A percentile compares a stretch with the other conserved stretches of the same genome.
phyloP scores from a whole-genome alignment of 2,329 filamentous ascomycete species.

The Pseudogymnoascus sp. region DNA sequence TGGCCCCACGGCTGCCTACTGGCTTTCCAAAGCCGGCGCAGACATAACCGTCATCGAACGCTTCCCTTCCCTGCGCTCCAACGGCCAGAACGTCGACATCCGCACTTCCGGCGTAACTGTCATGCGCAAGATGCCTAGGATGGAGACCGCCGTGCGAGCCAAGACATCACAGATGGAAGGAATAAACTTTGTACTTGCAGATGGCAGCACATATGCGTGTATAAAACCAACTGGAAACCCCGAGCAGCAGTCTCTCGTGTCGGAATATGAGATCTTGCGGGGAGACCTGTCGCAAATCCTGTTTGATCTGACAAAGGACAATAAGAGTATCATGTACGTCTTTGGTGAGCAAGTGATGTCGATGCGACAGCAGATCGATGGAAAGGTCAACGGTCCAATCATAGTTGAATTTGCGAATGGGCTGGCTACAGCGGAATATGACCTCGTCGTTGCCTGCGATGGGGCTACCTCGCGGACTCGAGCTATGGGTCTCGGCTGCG shows the following conservation, averaged over 20 bases:
- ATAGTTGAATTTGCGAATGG: slow-evolving; percentile 38
- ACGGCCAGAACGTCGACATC: slow-evolving; percentile 35
- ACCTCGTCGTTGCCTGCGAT: slow-evolving; percentile 45
- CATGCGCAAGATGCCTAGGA: slow-evolving; percentile 36
- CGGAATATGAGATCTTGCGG: slow-evolving; percentile 34
- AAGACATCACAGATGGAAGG: slow-evolving; percentile 39
- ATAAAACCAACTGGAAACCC: slow-evolving; percentile 33
- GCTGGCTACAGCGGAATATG: slow-evolving; percentile 34
- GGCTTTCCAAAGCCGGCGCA: slow-evolving; percentile 37
- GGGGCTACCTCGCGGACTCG: slow-evolving; percentile 43
- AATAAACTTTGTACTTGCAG: slow-evolving; percentile 35
- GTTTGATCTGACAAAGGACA: slow-evolving; percentile 35
- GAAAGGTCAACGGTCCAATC: slow-evolving; percentile 24
- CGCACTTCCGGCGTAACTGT: slow-evolving; percentile 34
- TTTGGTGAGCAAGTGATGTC: slow-evolving; percentile 33
- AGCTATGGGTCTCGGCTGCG: slow-evolving; percentile 38
- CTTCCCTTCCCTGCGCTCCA: slow-evolving; percentile 35
- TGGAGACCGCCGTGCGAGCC: slow-evolving; percentile 34
- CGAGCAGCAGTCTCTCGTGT: slow-evolving; percentile 38
- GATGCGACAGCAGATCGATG: slow-evolving; percentile 30
- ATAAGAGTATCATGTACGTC: slow-evolving; percentile 28
- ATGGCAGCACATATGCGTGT: slow-evolving; percentile 34
- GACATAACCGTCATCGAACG: slow-evolving; percentile 38
- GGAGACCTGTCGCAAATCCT: slow-evolving; percentile 40
- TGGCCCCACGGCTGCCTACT: slow-evolving; percentile 33